These are phyloP conservation scores for Psophocarpus tetragonolobus DNA, from an alignment of 306 rosid species.

Conservation along the genomic window DNA sequence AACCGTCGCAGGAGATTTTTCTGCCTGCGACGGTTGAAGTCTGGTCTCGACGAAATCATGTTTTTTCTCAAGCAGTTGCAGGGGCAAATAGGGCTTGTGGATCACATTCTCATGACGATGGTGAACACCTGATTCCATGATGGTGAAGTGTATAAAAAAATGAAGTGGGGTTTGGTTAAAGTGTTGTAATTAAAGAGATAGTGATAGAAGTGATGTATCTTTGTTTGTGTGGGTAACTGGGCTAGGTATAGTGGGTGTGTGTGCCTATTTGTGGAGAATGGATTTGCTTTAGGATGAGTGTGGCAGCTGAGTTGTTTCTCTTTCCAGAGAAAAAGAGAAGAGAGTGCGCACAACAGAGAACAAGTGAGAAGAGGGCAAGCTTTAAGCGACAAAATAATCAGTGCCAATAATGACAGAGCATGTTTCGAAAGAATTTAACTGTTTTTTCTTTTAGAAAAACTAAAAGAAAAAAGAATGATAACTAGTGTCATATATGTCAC, in stretches of 20 bases:
- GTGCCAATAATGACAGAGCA: slow-evolving; percentile 48
- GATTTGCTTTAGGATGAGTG: slow-evolving; percentile 44
- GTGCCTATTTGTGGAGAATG: slow-evolving; percentile 40
- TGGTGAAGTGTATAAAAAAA: not conserved
- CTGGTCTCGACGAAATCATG: too few relatives aligned
- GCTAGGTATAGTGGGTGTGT: slow-evolving; percentile 65
- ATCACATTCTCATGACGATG: slow-evolving; percentile 56
- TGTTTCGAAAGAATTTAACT: too few relatives aligned
- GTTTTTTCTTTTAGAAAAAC: too few relatives aligned
- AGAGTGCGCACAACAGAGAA: not conserved
- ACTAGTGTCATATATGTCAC: too few relatives aligned
- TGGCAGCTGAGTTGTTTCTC: slow-evolving; percentile 47
- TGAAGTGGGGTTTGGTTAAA: not conserved
- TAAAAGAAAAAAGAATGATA: too few relatives aligned
- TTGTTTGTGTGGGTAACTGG: slow-evolving; percentile 28
- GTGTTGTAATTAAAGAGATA: not conserved
- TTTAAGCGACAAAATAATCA: slow-evolving; percentile 84
- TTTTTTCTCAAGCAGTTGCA: slow-evolving; percentile 65
- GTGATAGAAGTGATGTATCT: not conserved
- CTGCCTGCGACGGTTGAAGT: too few relatives aligned
- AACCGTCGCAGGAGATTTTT: too few relatives aligned
- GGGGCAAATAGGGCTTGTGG: slow-evolving; percentile 68
- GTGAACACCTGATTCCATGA: slow-evolving; percentile 58
- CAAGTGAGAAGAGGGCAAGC: slow-evolving; percentile 48
- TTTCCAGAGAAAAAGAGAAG: not conserved